A percentile compares a stretch with the other conserved stretches of the same genome.
Conservation (phyloP, 1,284 basidiomycete genomes). For the Cryptococcus sp. region DNA sequence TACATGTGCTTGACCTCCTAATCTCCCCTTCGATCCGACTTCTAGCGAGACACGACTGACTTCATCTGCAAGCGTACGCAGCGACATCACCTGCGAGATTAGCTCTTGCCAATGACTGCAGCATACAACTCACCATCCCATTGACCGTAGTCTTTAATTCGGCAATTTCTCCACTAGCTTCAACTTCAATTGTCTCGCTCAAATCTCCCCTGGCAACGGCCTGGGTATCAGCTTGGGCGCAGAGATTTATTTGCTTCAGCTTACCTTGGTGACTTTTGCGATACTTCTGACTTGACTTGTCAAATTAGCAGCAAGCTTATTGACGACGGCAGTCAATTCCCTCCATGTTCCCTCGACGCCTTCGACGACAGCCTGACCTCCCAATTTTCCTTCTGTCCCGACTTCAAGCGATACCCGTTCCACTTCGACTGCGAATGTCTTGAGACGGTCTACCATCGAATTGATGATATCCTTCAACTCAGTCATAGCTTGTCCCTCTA, state of each 20-base stretch:
- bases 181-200: constrained; percentile 92
- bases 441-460: constrained; percentile 70
- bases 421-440: constrained; percentile 53
- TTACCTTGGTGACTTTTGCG: constrained; percentile 82
- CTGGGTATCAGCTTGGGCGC: constrained; percentile 6
- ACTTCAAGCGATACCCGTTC: constrained; percentile 70
- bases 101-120: neutral
- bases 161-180: constrained; percentile 92
- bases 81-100: constrained; percentile 59
- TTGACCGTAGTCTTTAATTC: constrained; percentile 98
- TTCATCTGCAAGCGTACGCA: constrained; percentile 87
- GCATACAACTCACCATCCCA: constrained; percentile 64
- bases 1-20: constrained; percentile 83
- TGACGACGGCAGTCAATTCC: constrained; percentile 82
- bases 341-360: constrained; percentile 94
- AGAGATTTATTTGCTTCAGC: neutral
- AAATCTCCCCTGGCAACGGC: constrained; percentile 95
- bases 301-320: constrained; percentile 87
- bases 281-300: constrained; percentile 94
- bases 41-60: constrained; percentile 93
- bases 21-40: constrained; percentile 84
- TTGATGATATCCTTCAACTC: constrained; percentile 98
- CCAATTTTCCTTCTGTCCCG: constrained; percentile 88
- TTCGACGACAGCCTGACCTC: constrained; percentile 85
- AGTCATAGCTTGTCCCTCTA: constrained; percentile 94